phyloP scores from a whole-genome alignment of 306 rosid species.

The Castanea sativa region DNA sequence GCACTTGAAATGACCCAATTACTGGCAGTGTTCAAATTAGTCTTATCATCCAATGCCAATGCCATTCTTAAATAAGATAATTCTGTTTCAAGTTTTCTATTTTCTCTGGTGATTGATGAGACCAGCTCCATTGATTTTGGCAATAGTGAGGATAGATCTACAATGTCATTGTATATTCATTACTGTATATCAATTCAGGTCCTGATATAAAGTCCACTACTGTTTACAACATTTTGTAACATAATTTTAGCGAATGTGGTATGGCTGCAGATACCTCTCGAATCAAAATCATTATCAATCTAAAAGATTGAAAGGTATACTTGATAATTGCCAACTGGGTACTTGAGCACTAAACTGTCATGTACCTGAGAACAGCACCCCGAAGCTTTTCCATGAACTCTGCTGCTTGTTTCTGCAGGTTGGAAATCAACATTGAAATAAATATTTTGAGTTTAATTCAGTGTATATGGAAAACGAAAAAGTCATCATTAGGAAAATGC shows the following conservation, averaged over 20 bases:
- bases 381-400: conserved; percentile 94
- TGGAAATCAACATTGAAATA: conserved; percentile 14
- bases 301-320: neutral
- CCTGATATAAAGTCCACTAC: too few relatives aligned
- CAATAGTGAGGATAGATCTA: neutral
- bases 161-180: neutral
- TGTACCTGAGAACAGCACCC: conserved; percentile 73
- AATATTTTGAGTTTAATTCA: neutral
- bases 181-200: too few relatives aligned
- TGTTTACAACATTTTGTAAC: neutral
- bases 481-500: neutral
- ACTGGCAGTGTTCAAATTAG: neutral
- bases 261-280: neutral
- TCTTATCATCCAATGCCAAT: neutral
- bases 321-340: conserved; percentile 12
- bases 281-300: neutral
- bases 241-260: neutral
- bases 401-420: conserved; percentile 76
- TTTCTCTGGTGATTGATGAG: neutral
- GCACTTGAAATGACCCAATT: neutral
- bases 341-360: conserved; percentile 61
- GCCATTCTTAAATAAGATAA: neutral
- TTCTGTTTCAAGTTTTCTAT: neutral
- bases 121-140: neutral
- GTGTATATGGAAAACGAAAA: neutral